These are phyloP conservation scores for Fusarium tjaetaba DNA, from an alignment of 2,329 filamentous ascomycete species.

Conservation along the genomic window DNA sequence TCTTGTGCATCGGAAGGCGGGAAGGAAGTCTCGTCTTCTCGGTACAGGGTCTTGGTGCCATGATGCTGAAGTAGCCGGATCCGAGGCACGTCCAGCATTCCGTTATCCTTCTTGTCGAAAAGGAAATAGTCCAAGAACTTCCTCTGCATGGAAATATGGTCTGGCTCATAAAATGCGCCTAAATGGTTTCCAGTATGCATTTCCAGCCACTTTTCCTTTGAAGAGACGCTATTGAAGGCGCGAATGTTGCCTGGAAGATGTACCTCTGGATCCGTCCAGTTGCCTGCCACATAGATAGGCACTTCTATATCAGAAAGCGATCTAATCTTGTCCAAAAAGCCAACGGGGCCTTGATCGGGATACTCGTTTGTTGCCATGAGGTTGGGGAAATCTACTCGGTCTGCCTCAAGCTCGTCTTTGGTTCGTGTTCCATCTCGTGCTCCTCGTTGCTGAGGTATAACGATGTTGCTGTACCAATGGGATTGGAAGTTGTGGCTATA, in stretches of 20 bases:
- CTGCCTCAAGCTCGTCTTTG: fast-evolving
- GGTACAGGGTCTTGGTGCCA: fast-evolving
- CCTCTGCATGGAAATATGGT: background rate
- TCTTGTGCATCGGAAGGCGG: background rate
- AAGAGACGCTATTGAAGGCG: background rate
- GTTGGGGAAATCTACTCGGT: fast-evolving
- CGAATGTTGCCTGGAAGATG: background rate
- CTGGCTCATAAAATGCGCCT: background rate
- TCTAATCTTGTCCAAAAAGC: background rate
- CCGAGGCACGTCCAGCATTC: background rate
- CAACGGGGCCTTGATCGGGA: fast-evolving
- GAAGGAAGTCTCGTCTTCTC: background rate
- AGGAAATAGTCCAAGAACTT: background rate
- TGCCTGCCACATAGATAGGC: fast-evolving
- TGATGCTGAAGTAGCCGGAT: background rate
- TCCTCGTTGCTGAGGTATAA: background rate
- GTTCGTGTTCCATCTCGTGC: background rate
- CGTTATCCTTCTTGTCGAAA: background rate
- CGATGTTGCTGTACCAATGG: background rate
- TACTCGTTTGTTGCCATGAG: background rate
- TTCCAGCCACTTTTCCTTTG: background rate
- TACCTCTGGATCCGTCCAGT: background rate
- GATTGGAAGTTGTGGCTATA: background rate
- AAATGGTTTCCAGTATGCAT: background rate
- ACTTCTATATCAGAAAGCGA: background rate